These are phyloP conservation scores for Luffa aegyptiaca DNA, from an alignment of 306 rosid species.

Conservation along the genomic window DNA sequence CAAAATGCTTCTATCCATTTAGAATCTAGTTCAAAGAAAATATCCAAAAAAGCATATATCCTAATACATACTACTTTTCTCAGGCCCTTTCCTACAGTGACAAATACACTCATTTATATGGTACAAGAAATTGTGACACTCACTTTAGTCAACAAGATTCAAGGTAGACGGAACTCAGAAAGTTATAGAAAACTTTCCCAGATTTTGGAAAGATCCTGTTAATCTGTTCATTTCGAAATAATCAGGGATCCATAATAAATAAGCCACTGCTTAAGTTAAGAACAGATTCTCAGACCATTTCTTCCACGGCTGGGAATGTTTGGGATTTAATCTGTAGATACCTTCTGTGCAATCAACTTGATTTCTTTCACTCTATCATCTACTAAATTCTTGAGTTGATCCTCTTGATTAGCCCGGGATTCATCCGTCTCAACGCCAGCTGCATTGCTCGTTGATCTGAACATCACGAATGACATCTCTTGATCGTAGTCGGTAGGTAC, in stretches of 20 bases:
- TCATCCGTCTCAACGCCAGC: constrained; percentile 43
- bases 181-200: not conserved
- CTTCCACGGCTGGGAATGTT: not conserved
- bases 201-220: not conserved
- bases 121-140: not conserved
- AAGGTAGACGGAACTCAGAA: not conserved
- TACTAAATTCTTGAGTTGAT: constrained; percentile 59
- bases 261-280: not conserved
- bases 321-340: constrained; percentile 18
- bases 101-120: not conserved
- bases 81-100: not conserved
- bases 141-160: not conserved
- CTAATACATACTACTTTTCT: not conserved
- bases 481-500: constrained; percentile 35
- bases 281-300: not conserved
- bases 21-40: not conserved
- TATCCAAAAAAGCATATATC: not conserved
- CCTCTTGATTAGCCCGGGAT: constrained; percentile 51
- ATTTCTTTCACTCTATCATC: constrained; percentile 65
- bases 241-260: not conserved
- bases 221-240: not conserved
- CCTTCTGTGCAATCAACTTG: constrained; percentile 58
- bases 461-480: constrained; percentile 73
- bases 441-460: constrained; percentile 34
- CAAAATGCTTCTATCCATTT: not conserved